Evolutionary conservation across 768 basidiomycete species (phyloP), one percentile per base, ranked within the genome.

Genomic region (Serpula lacrymans): DNA sequence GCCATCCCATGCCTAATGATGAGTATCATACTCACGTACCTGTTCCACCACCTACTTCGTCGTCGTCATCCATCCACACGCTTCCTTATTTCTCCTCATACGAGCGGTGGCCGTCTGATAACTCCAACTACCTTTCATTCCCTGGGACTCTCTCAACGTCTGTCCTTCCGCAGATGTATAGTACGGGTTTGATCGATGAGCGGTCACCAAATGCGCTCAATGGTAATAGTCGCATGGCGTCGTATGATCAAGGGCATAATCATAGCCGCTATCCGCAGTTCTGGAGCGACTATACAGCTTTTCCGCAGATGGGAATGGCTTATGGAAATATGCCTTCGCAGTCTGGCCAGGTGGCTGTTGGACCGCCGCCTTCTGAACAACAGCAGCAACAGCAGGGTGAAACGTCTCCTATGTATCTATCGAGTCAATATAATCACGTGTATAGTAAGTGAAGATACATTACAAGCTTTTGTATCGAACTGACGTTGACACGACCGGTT

Each of bases 131-230:
- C 43, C 59, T 39, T 70, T 71, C 59, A 1, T 62, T 59, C 51
- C 55, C 70, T 17, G 69, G 69, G 5, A 68, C 74, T 31, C 52
- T 87, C 30, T 82, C 85, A 16, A 87, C 85, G 13, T 81, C 83
- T 1, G 82, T 84, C 18, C 70, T 88, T 30, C 82, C 85, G 0
- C 84, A 85, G 47, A 65, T 82, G 50, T 88, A 85, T 55, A 86
- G 82, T 61, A 84, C 84, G 4, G 84, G 84, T 0, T 62, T 86
- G 34, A 69, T 75, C 3, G 80, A 80, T 45, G 75, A 77, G 28
- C 66, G 71, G 26, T 38, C 25, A 25, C 16, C 46, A 12, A 14
- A 32, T n/a, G 43, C 9, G 17, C 20, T n/a, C n/a, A n/a, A n/a
- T n/a, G n/a, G n/a, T n/a, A n/a, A n/a, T n/a, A n/a, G n/a, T n/a